Evolutionary conservation across 2,329 filamentous ascomycete species (phyloP).

Genomic region (Xylaria sp.): DNA sequence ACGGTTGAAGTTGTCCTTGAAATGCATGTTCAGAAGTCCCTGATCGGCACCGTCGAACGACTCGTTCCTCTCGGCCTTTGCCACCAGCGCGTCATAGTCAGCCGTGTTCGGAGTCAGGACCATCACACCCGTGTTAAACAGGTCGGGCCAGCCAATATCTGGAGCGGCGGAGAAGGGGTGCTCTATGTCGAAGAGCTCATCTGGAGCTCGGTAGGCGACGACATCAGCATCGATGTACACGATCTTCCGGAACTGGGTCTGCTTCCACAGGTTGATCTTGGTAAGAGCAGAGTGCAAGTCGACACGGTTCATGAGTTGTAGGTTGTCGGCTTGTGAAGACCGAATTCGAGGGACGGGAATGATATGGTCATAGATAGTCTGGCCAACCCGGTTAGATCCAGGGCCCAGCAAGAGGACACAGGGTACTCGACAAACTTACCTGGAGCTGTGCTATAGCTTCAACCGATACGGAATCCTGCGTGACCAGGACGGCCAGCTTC

Average conservation of each 20-base stretch:
- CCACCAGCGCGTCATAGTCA: constrained; percentile 82
- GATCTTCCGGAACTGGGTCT: constrained; percentile 86
- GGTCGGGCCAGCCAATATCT: constrained; percentile 96
- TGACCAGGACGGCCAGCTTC: constrained; percentile 84
- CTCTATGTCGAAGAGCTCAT: constrained; percentile 79
- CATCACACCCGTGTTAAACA: constrained; percentile 99
- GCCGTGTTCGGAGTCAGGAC: constrained; percentile 82
- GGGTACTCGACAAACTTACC: constrained; percentile 49
- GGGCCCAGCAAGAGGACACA: constrained; percentile 1
- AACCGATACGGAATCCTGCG: constrained; percentile 74
- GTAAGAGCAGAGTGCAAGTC: constrained; percentile 94
- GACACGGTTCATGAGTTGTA: constrained; percentile 87
- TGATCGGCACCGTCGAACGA: constrained; percentile 98
- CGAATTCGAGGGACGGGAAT: constrained; percentile 80
- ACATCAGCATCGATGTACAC: constrained; percentile 95
- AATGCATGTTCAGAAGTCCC: constrained; percentile 93
- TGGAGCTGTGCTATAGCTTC: constrained; percentile 78
- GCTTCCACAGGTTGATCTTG: constrained; percentile 93
- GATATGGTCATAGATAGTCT: constrained; percentile 86
- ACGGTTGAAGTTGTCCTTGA: constrained; percentile 79
- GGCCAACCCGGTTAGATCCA: constrained; percentile 32
- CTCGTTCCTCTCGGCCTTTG: constrained; percentile 81
- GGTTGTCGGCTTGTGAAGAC: constrained; percentile 77
- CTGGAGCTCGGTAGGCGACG: constrained; percentile 85
- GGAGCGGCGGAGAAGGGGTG: constrained; percentile 73